phyloP scores from a whole-genome alignment of 106 monocot species.

The Xerophyta viscosa region DNA sequence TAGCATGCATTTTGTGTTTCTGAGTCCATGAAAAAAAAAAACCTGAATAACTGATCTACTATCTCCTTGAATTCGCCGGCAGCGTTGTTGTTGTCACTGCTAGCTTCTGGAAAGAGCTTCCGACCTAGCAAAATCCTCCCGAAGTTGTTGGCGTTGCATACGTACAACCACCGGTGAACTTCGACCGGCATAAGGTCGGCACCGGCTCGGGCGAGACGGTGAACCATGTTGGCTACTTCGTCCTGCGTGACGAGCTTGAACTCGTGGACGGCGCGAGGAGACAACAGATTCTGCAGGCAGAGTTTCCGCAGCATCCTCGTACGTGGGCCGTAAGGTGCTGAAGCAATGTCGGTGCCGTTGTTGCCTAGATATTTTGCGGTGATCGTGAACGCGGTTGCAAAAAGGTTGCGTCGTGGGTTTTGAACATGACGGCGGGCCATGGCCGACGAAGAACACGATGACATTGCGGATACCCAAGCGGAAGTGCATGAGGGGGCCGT shows the following conservation, averaged over 20 bases:
- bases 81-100: constrained; percentile 7
- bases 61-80: constrained; percentile 52
- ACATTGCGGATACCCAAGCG: constrained; percentile 33
- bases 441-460: constrained; percentile 26
- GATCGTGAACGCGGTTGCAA: constrained; percentile 35
- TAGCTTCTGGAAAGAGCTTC: constrained; percentile 17
- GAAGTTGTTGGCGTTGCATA: constrained; percentile 37
- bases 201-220: not conserved
- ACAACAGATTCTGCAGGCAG: constrained; percentile 42
- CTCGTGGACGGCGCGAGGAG: constrained; percentile 28
- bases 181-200: constrained; percentile 7
- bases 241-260: constrained; percentile 20
- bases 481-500: constrained; percentile 50
- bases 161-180: not conserved
- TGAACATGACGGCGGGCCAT: constrained; percentile 27
- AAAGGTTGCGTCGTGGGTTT: constrained; percentile 45
- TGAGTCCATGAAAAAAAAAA: too few relatives aligned
- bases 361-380: constrained; percentile 40
- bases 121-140: constrained; percentile 27
- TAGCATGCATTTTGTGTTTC: too few relatives aligned
- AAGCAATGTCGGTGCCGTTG: constrained; percentile 44
- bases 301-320: constrained; percentile 39
- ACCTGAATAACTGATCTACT: too few relatives aligned
- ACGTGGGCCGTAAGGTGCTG: constrained; percentile 37
- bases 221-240: constrained; percentile 16